Evolutionary conservation across 2,329 filamentous ascomycete genomes (phyloP).

Genomic region (Aaosphaeria pasadenensis): DNA sequence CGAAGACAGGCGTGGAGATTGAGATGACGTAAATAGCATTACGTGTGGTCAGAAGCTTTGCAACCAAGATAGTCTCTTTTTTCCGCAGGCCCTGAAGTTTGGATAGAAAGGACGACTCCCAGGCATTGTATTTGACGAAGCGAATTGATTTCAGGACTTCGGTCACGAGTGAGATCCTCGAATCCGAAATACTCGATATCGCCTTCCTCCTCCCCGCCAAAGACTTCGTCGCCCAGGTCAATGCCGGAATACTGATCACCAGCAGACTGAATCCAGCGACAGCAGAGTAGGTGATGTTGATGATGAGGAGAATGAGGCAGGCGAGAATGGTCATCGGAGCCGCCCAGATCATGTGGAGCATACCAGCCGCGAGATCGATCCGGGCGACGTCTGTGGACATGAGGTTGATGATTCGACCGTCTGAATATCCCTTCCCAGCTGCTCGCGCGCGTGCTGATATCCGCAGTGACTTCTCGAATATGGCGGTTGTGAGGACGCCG

Average conservation of each 20-base stretch:
- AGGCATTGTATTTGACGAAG: neutral
- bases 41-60: neutral
- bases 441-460: neutral
- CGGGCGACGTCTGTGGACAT: neutral
- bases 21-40: neutral
- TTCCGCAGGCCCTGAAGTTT: neutral
- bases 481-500: neutral
- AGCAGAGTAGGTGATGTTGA: neutral
- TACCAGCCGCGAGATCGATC: neutral
- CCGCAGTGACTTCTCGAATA: neutral
- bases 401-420: neutral
- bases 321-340: neutral
- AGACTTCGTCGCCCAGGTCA: neutral
- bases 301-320: neutral
- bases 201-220: neutral
- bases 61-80: neutral
- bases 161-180: neutral
- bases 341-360: neutral
- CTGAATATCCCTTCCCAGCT: neutral
- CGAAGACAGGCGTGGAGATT: neutral
- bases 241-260: neutral
- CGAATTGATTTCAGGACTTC: neutral
- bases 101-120: neutral
- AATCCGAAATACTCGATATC: neutral
- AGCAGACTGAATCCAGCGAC: neutral